phyloP scores from a whole-genome alignment of 495 filamentous ascomycete genomes.

The Trichoderma gamsii region DNA sequence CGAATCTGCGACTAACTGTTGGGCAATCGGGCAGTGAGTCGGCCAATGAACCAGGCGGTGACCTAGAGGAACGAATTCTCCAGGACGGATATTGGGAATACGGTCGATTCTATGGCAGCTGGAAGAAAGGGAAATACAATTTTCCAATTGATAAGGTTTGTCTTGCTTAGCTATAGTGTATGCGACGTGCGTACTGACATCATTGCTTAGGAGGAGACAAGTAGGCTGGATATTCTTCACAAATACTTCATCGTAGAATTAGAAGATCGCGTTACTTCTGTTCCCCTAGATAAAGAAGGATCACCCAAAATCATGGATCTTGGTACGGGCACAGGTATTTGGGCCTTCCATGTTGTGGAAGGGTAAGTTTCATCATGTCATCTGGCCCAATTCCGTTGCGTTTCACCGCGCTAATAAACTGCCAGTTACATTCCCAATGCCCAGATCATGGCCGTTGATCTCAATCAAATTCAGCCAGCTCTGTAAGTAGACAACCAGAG shows the following conservation, averaged over 20 bases:
- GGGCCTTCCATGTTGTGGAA: conserved; percentile 75
- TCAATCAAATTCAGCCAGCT: conserved; percentile 74
- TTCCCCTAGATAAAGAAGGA: conserved; percentile 20
- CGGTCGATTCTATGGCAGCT: conserved; percentile 13
- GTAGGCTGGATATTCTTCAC: conserved; percentile 74
- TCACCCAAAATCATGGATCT: conserved; percentile 64
- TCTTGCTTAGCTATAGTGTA: neutral
- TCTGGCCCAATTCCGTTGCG: neutral
- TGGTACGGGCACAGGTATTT: conserved; percentile 86
- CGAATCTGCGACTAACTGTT: conserved; percentile 13
- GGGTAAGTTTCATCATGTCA: conserved; percentile 46
- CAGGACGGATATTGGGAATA: conserved; percentile 12
- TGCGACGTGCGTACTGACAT: neutral
- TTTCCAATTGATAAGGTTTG: conserved; percentile 17
- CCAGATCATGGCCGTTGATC: conserved; percentile 65
- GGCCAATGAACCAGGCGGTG: neutral
- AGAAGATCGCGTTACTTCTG: conserved; percentile 45
- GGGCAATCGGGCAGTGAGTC: conserved; percentile 6
- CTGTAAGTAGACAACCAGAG: conserved; percentile 39
- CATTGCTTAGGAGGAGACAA: conserved; percentile 52
- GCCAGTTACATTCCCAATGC: conserved; percentile 22
- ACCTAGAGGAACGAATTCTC: neutral
- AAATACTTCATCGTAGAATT: conserved; percentile 62
- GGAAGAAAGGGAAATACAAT: conserved; percentile 6
- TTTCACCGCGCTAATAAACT: neutral